These are phyloP conservation scores for Hypoxylon perforatum DNA, from an alignment of 495 filamentous ascomycete genomes.

Conservation along the genomic window DNA sequence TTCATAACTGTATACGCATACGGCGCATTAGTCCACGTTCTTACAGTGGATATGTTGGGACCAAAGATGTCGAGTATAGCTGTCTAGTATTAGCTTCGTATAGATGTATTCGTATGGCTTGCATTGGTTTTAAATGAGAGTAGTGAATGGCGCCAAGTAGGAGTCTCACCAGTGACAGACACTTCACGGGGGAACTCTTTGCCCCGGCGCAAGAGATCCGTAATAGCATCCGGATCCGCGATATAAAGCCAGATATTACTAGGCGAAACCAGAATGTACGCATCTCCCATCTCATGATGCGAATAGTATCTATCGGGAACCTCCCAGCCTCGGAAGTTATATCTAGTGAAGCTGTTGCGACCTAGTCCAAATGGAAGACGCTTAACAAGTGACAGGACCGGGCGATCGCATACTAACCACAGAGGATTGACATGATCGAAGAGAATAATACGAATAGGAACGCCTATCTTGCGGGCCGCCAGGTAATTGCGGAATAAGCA, in stretches of 20 bases:
- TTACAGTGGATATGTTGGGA: slow-evolving; percentile 56
- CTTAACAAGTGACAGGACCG: slow-evolving; percentile 26
- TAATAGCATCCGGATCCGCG: slow-evolving; percentile 51
- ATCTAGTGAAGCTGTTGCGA: slow-evolving; percentile 43
- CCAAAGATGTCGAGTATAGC: slow-evolving; percentile 60
- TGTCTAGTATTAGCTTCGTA: slow-evolving; percentile 1
- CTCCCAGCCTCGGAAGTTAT: slow-evolving; percentile 49
- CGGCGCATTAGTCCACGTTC: not conserved
- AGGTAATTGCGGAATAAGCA: slow-evolving; percentile 34
- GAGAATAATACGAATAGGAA: slow-evolving; percentile 50
- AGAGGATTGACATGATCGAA: slow-evolving; percentile 43
- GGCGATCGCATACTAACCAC: slow-evolving; percentile 42
- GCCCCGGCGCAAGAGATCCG: slow-evolving; percentile 48
- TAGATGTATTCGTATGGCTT: slow-evolving; percentile 1
- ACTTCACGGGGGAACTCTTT: slow-evolving; percentile 53
- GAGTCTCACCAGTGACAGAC: slow-evolving; percentile 33
- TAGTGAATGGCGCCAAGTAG: slow-evolving; percentile 34
- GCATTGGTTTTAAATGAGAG: slow-evolving; percentile 1
- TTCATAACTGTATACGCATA: not conserved
- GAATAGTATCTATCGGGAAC: slow-evolving; percentile 50
- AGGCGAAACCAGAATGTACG: slow-evolving; percentile 56
- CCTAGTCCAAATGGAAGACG: slow-evolving; percentile 32
- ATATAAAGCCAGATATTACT: slow-evolving; percentile 52
- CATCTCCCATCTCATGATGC: slow-evolving; percentile 52
- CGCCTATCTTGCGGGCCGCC: slow-evolving; percentile 38